Evolutionary conservation across 352 stramenopile genomes (phyloP), one percentile per base, ranked within the genome.

Genomic region (Pythium brachiatum): DNA sequence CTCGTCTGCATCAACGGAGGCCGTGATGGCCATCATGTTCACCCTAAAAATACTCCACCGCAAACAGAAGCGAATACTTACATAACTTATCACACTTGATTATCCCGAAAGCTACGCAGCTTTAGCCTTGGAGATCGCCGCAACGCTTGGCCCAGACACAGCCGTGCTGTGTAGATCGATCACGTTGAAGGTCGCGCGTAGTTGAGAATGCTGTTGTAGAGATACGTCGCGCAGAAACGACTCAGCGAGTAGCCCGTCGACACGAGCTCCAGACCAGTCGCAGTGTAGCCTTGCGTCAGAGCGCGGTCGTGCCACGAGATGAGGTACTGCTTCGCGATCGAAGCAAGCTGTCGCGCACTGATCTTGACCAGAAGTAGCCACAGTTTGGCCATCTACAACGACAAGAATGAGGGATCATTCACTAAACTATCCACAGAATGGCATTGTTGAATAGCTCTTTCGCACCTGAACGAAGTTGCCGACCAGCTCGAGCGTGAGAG

Each of bases 311-410:
- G 76, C 84, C 82, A 94, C 52, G 80, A 89, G 16, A 70, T 64
- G 46, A 91, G 85, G 29, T 69, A 89, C 57, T 92, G 77, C 36
- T 70, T 79, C 15, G 79, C 82, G 21, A 94, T 74, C 8, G 88
- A 69, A 8, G 74, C 74, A 32, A 90, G 47, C 68, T 94, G 84
- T 13, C 82, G 79, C 18, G 78, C 79, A 63, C 74, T 79, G 67
- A 94, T 90, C 62, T 91, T 90, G 41, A 92, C 60, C 26, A 94
- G 61, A 20, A 94, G 68, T 26, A 90, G 69, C 81, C 79, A 94
- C 29, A 94, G 64, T 50, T 87, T 91, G 29, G 78, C 86, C 83
- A 92, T 92, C 80, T 90, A 43, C 27, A 13, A 66, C 13, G 63
- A 15, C 0, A 63, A 52, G 2, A 36, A 23, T 25, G 8, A 13